Percentiles rank a stretch among this genome's conserved stretches.
Evolutionary conservation across 768 basidiomycete species (phyloP).

Genomic region (Lactarius hengduanensis): DNA sequence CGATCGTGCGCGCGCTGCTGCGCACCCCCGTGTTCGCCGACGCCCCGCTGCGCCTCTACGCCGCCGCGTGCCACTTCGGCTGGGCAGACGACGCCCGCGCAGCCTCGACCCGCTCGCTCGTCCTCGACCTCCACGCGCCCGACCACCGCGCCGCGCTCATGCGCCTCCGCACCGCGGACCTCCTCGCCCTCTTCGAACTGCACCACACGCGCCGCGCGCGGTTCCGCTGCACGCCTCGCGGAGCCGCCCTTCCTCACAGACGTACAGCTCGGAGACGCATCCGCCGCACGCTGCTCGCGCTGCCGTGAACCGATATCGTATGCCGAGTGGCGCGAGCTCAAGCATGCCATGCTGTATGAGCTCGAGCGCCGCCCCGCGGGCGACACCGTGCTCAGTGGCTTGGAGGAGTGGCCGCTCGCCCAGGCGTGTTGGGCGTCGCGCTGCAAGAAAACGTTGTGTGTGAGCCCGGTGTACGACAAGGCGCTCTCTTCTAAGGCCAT

Average conservation of each 20-base stretch:
- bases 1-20: conserved; percentile 57
- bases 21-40: conserved; percentile 50
- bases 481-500: conserved; percentile 53
- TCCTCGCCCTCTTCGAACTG: conserved; percentile 54
- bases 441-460: conserved; percentile 47
- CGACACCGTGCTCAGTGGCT: conserved; percentile 54
- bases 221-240: conserved; percentile 49
- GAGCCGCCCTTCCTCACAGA: conserved; percentile 50
- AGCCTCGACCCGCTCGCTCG: conserved; percentile 56
- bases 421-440: conserved; percentile 58
- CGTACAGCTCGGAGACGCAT: conserved; percentile 41
- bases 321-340: conserved; percentile 64
- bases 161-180: conserved; percentile 49
- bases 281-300: conserved; percentile 51
- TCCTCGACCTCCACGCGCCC: conserved; percentile 49
- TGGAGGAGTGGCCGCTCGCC: conserved; percentile 58
- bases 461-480: conserved; percentile 55
- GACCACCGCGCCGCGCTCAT: conserved; percentile 46
- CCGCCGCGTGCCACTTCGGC: conserved; percentile 53
- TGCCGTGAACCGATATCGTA: conserved; percentile 53
- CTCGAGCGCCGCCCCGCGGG: conserved; percentile 59
- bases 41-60: conserved; percentile 53
- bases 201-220: conserved; percentile 53
- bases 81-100: conserved; percentile 57
- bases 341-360: conserved; percentile 53